phyloP scores from a whole-genome alignment of 106 monocot species.

The Dendrobium officinale region DNA sequence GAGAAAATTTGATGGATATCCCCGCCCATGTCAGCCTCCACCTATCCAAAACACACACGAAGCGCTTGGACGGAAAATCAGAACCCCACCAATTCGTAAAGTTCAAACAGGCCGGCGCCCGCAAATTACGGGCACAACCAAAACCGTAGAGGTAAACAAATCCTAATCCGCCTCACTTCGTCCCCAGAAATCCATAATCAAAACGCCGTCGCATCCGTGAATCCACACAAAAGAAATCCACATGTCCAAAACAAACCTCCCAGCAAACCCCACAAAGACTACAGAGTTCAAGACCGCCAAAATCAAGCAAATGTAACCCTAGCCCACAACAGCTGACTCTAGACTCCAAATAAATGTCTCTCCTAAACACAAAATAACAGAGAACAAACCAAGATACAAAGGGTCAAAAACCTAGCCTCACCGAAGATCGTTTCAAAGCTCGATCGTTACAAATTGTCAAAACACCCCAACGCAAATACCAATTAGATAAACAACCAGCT shows the following conservation, averaged over 20 bases:
- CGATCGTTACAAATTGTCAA: background rate
- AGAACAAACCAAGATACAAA: background rate
- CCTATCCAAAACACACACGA: background rate
- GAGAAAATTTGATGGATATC: slow-evolving; percentile 14
- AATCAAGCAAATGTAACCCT: background rate
- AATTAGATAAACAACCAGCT: background rate
- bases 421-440: background rate
- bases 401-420: background rate
- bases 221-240: slow-evolving; percentile 34
- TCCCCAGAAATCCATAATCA: slow-evolving; percentile 47
- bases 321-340: background rate
- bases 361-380: background rate
- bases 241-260: slow-evolving; percentile 15
- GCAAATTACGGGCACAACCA: background rate
- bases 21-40: slow-evolving; percentile 35
- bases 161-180: slow-evolving; percentile 25
- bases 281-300: background rate
- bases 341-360: background rate
- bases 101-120: background rate
- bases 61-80: background rate
- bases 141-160: background rate
- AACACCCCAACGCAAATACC: background rate
- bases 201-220: slow-evolving; percentile 20
- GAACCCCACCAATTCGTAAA: background rate
- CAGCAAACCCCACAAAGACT: background rate